Percentiles rank a stretch among this genome's conserved stretches.
phyloP scores from a whole-genome alignment of 371 early-diverging fungal species.

The Polyrhizophydium stewartii region DNA sequence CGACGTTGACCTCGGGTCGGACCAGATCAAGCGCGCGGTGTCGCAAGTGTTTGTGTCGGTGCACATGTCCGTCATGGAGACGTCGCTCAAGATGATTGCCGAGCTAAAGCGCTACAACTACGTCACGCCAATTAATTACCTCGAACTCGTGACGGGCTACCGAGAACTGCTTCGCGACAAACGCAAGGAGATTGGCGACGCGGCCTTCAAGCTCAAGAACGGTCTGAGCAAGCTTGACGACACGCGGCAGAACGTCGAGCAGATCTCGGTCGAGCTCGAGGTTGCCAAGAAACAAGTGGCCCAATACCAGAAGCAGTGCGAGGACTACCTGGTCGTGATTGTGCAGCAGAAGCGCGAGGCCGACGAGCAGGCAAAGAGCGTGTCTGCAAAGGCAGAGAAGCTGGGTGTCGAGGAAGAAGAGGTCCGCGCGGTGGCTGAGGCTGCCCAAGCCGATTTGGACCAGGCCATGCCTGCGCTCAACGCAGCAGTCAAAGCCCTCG shows the following conservation, averaged over 20 bases:
- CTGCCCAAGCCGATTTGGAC: constrained; percentile 55
- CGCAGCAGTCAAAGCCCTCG: constrained; percentile 52
- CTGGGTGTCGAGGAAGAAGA: constrained; percentile 53
- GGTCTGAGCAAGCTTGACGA: constrained; percentile 55
- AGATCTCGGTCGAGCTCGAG: constrained; percentile 50
- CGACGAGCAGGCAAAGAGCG: constrained; percentile 55
- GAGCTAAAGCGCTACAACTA: constrained; percentile 48
- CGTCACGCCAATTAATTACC: constrained; percentile 53
- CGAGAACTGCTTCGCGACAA: constrained; percentile 39
- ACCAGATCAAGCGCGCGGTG: constrained; percentile 29
- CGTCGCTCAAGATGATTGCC: constrained; percentile 35
- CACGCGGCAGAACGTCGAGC: constrained; percentile 43
- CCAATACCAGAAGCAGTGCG: constrained; percentile 53
- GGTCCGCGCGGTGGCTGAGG: constrained; percentile 49
- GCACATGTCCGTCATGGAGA: constrained; percentile 48
- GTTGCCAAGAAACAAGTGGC: constrained; percentile 49
- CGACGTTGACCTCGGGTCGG: constrained; percentile 37
- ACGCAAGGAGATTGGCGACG: constrained; percentile 39
- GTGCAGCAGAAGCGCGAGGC: constrained; percentile 59
- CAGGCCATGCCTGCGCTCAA: constrained; percentile 52
- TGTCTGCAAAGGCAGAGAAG: constrained; percentile 49
- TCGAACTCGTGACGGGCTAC: constrained; percentile 49
- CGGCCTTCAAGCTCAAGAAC: constrained; percentile 42
- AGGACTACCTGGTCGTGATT: constrained; percentile 56
- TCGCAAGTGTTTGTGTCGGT: constrained; percentile 42